Conservation (phyloP, 1,139 yeast genomes). For the Yamadazyma friedrichii region DNA sequence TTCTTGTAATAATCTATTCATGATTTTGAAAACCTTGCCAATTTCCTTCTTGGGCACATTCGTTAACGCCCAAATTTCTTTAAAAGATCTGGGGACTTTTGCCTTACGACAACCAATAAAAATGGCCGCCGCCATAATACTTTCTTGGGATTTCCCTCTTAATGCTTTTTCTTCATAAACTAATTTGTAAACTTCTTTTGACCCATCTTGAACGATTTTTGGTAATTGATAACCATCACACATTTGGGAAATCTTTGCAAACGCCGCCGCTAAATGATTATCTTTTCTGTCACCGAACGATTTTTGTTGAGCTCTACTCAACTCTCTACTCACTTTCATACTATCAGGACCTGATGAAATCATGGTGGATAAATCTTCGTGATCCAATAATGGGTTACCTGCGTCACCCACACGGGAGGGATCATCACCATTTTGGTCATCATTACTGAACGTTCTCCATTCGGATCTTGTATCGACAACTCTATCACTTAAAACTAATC, state of each 20-base stretch:
- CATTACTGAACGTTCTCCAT: conserved; percentile 97
- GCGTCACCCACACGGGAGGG: conserved; percentile 99
- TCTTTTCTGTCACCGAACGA: conserved; percentile 85
- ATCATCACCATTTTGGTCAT: conserved; percentile 97
- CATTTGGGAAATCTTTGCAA: conserved; percentile 88
- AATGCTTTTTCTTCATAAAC: conserved; percentile 86
- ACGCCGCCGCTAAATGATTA: conserved; percentile 84
- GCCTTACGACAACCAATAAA: conserved; percentile 95
- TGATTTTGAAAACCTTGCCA: conserved; percentile 82
- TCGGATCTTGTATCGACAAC: conserved; percentile 95
- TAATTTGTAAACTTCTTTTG: conserved; percentile 91
- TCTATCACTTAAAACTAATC: conserved; percentile 86
- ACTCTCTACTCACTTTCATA: conserved; percentile 75
- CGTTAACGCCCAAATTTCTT: conserved; percentile 94
- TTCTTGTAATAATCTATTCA: conserved; percentile 72
- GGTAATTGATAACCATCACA: conserved; percentile 97
- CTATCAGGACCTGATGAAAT: conserved; percentile 85
- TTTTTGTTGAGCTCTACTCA: conserved; percentile 85
- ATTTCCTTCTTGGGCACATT: conserved; percentile 93
- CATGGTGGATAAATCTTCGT: conserved; percentile 89
- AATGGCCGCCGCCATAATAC: conserved; percentile 96
- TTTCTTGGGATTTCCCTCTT: conserved; percentile 89
- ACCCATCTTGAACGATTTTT: conserved; percentile 93
- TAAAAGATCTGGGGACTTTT: conserved; percentile 90
- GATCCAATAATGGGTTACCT: conserved; percentile 88